Evolutionary conservation across 2,329 filamentous ascomycete genomes (phyloP).

Genomic region (Xylariaceae sp.): DNA sequence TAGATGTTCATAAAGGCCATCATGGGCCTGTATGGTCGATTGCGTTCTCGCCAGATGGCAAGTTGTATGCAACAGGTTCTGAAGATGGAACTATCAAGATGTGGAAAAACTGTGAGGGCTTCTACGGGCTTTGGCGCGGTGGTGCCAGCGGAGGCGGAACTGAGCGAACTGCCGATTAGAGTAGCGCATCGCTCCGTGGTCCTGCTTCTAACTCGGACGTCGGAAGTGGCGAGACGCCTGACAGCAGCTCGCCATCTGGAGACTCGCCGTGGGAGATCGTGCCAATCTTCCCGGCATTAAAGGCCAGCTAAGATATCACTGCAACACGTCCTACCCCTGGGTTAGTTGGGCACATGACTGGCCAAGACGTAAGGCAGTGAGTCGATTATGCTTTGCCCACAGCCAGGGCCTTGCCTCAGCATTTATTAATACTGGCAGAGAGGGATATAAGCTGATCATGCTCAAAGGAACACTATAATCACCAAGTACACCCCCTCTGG

Average conservation of each 20-base stretch:
- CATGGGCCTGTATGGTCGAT: constrained; percentile 98
- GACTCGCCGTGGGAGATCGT: constrained; percentile 26
- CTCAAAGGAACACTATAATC: constrained; percentile 15
- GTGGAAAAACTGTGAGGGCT: constrained; percentile 73
- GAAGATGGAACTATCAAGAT: constrained; percentile 98
- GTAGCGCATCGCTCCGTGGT: constrained; percentile 27
- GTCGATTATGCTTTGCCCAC: constrained; percentile 10
- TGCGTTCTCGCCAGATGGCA: constrained; percentile 92
- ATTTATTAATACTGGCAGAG: constrained; percentile 1
- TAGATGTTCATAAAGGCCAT: constrained; percentile 93
- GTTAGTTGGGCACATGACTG: neutral
- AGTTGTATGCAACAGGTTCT: constrained; percentile 93
- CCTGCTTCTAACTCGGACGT: constrained; percentile 22
- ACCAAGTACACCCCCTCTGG: constrained; percentile 8
- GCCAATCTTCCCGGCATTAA: constrained; percentile 6
- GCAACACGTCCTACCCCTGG: neutral
- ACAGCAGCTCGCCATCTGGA: constrained; percentile 16
- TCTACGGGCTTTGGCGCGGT: constrained; percentile 68
- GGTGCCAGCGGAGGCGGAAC: constrained; percentile 42
- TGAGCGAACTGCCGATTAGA: constrained; percentile 48
- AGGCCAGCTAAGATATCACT: constrained; percentile 7
- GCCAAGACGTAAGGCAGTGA: constrained; percentile 16
- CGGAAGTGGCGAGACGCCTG: constrained; percentile 12
- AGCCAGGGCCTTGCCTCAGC: neutral
- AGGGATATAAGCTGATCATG: constrained; percentile 13